phyloP scores from a whole-genome alignment of 2,329 filamentous ascomycete genomes.

The Thielaviopsis musarum region DNA sequence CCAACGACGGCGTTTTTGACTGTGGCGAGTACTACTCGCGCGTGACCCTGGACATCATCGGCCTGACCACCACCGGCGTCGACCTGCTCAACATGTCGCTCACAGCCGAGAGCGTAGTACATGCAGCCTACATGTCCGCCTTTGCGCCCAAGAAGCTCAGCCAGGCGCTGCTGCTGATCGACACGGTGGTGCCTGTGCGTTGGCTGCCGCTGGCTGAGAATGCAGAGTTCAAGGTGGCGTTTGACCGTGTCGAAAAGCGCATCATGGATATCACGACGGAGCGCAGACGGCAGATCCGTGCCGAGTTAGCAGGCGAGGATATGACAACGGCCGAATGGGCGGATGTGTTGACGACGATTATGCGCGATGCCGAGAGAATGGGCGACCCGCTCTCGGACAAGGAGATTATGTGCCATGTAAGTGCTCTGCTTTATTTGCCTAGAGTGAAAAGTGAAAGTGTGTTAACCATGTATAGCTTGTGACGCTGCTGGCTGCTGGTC shows the following conservation, averaged over 20 bases:
- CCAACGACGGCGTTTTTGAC: slow-evolving; percentile 12
- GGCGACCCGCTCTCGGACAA: slow-evolving; percentile 15
- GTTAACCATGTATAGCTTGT: slow-evolving; percentile 23
- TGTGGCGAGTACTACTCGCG: slow-evolving; percentile 17
- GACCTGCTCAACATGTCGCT: slow-evolving; percentile 19
- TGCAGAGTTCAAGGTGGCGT: slow-evolving; percentile 20
- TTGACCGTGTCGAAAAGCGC: slow-evolving; percentile 17
- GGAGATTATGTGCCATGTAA: slow-evolving; percentile 14
- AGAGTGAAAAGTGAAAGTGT: background rate
- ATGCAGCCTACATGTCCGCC: slow-evolving; percentile 17
- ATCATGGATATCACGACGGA: slow-evolving; percentile 14
- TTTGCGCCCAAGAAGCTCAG: slow-evolving; percentile 16
- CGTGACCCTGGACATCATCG: slow-evolving; percentile 22
- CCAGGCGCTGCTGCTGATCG: slow-evolving; percentile 17
- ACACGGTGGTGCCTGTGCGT: slow-evolving; percentile 21
- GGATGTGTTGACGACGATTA: slow-evolving; percentile 20
- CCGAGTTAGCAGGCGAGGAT: slow-evolving; percentile 7
- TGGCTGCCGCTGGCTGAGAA: slow-evolving; percentile 23
- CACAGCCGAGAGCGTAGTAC: slow-evolving; percentile 14
- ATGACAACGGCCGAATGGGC: slow-evolving; percentile 12
- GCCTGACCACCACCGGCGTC: slow-evolving; percentile 19
- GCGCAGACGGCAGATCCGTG: slow-evolving; percentile 4
- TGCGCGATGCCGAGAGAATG: slow-evolving; percentile 18
- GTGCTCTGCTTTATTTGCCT: background rate
- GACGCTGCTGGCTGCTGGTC: slow-evolving; percentile 27